These are phyloP conservation scores for Aspergillus diversus DNA, from an alignment of 495 filamentous ascomycete genomes.

Conservation along the genomic window DNA sequence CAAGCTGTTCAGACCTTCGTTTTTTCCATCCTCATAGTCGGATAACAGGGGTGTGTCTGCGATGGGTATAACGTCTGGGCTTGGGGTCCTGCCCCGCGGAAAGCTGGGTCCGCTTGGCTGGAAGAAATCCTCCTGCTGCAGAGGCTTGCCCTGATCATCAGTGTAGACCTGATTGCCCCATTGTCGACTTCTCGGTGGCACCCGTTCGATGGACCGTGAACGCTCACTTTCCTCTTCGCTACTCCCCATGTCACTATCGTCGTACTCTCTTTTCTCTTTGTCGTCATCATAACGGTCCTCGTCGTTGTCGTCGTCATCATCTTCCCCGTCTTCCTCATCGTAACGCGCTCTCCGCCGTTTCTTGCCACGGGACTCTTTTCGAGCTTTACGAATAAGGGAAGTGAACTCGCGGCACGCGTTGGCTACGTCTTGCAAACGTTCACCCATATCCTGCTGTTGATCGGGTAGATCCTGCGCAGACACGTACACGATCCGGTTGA, in stretches of 20 bases:
- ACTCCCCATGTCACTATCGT: background rate
- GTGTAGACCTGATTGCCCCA: too few relatives aligned
- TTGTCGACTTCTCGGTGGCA: background rate
- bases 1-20: background rate
- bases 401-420: background rate
- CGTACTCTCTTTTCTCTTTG: background rate
- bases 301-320: background rate
- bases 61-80: background rate
- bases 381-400: background rate
- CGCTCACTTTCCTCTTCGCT: background rate
- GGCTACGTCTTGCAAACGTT: background rate
- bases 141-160: too few relatives aligned
- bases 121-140: too few relatives aligned
- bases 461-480: background rate
- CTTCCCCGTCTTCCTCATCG: background rate
- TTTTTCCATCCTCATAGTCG: background rate
- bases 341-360: background rate
- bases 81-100: too few relatives aligned
- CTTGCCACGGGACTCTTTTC: background rate
- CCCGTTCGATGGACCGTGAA: background rate
- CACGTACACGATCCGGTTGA: background rate
- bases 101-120: too few relatives aligned
- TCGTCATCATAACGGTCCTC: background rate
- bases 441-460: background rate
- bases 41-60: background rate